Percentiles rank a stretch among this genome's conserved stretches.
These are phyloP conservation scores for Babesia bovis DNA, from an alignment of 169 alveolate genomes.

Conservation along the genomic window DNA sequence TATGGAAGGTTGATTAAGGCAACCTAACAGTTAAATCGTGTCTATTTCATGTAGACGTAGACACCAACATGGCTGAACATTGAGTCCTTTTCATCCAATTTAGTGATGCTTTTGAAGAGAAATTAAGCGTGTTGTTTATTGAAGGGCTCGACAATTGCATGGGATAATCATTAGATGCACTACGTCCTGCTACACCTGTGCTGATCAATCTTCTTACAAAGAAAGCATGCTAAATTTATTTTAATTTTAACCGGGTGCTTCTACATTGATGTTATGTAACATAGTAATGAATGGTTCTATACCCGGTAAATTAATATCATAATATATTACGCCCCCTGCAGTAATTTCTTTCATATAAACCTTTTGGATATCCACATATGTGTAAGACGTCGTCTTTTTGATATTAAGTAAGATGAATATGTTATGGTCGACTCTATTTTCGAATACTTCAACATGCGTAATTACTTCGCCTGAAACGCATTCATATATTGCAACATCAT, in stretches of 20 bases:
- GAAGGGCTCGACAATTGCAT: too few relatives aligned
- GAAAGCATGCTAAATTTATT: too few relatives aligned
- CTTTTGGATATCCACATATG: background rate
- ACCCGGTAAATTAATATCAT: background rate
- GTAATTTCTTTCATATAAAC: background rate
- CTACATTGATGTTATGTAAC: background rate
- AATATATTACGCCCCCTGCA: background rate
- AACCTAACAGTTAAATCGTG: too few relatives aligned
- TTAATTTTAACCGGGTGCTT: background rate
- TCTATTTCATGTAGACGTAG: too few relatives aligned
- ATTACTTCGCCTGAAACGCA: background rate
- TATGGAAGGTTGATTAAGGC: too few relatives aligned
- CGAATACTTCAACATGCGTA: slow-evolving; percentile 5
- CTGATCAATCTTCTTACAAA: too few relatives aligned
- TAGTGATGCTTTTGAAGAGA: too few relatives aligned
- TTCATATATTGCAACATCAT: background rate
- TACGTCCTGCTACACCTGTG: too few relatives aligned
- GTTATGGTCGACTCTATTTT: background rate
- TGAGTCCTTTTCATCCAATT: too few relatives aligned
- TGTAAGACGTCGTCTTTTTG: background rate
- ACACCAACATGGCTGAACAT: too few relatives aligned
- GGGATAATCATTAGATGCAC: too few relatives aligned
- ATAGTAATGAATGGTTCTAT: background rate
- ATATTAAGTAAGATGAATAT: background rate
- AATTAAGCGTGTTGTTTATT: too few relatives aligned